Evolutionary conservation across 2,329 filamentous ascomycete genomes (phyloP), one percentile per base, ranked within the genome.

Genomic region (Trichoderma atrobrunneum): DNA sequence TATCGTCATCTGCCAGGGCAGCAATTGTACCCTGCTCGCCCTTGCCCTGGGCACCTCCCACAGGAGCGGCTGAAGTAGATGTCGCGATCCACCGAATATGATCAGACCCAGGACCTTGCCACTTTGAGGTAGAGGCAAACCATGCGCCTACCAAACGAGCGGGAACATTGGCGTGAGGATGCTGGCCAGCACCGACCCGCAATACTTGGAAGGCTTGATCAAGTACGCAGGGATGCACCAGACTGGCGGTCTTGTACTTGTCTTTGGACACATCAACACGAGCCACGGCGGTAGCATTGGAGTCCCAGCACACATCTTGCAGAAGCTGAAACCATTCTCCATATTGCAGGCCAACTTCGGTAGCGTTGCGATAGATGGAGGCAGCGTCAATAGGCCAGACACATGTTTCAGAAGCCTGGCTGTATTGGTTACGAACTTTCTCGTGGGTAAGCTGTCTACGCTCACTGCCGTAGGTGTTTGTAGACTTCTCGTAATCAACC

Each of bases 221-320:
- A 5, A 84, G 74, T 10, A 83, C 75, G 11, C 80, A 79, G 1
- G 82, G 82, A 69, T 84, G 82, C 14, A 82, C 77, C 8, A 81
- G 72, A 43, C 70, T 67, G 7, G 24, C 48, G 21, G 62, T 80
- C 77, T n/a, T 67, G 72, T 7, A 54, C 57, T 48, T 51, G 16
- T 59, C 63, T 28, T 30, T 39, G 36, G 62, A 60, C 5, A 54
- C 39, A 26, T 73, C 60, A 32, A 73, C 48, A 34, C 64, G 61
- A 16, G 70, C 65, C 7, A 70, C 26, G 0, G 72, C 57, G 14
- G 32, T 61, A 10, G 43, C 61, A 5, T 32, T 34, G 1, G n/a
- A 34, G 16, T 71, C 61, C 64, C 60, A 70, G 14, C 43, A 11
- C 5, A 70, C 36, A n/a, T 69, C 72, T 24, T 54, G 32, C 11